Evolutionary conservation across 768 basidiomycete species (phyloP).

Genomic region (Dioszegia hungarica): DNA sequence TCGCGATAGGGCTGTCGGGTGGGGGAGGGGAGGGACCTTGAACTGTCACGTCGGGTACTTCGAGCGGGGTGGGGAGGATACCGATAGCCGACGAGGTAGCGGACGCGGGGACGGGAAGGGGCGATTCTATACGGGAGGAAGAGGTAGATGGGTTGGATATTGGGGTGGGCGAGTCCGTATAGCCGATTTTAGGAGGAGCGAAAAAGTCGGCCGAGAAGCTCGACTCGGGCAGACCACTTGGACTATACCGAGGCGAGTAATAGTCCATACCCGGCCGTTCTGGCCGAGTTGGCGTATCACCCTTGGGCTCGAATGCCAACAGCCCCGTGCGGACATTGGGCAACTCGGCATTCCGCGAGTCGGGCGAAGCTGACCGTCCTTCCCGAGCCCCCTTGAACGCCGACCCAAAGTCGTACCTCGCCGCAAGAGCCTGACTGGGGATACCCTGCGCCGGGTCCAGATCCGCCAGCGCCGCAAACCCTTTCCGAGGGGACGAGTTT

Average conservation of each 20-base stretch:
- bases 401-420: conserved; percentile 50
- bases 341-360: conserved; percentile 14
- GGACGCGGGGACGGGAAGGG: background rate
- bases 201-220: background rate
- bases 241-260: conserved; percentile 28
- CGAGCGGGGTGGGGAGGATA: background rate
- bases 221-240: background rate
- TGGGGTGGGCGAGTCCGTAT: background rate
- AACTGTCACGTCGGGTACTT: conserved; percentile 2
- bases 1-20: background rate
- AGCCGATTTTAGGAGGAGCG: background rate
- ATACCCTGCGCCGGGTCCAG: background rate
- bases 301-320: conserved; percentile 18
- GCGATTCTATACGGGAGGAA: background rate
- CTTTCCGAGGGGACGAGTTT: conserved; percentile 19
- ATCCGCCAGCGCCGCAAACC: background rate
- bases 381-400: conserved; percentile 41
- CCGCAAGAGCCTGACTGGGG: conserved; percentile 27
- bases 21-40: conserved; percentile 8
- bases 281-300: conserved; percentile 14
- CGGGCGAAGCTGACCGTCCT: conserved; percentile 29
- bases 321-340: conserved; percentile 37
- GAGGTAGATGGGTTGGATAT: background rate
- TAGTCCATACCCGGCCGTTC: conserved; percentile 26
- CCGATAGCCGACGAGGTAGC: too few relatives aligned